These are phyloP conservation scores for Glutinoglossum americanum DNA, from an alignment of 495 filamentous ascomycete species.

Conservation along the genomic window DNA sequence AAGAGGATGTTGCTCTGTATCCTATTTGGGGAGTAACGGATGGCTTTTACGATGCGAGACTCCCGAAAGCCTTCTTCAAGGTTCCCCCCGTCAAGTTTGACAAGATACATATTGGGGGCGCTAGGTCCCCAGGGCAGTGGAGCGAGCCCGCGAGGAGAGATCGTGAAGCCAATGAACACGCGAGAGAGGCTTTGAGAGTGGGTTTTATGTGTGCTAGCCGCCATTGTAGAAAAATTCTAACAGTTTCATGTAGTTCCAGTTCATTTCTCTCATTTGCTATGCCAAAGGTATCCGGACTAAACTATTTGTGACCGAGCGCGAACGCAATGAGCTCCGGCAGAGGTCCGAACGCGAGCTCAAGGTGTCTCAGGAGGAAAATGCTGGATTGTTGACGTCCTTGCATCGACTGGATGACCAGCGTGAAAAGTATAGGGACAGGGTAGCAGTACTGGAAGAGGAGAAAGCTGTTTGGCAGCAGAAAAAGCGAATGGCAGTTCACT, in stretches of 20 bases:
- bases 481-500: background rate
- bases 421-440: background rate
- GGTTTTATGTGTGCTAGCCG: background rate
- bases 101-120: background rate
- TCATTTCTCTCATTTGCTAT: slow-evolving; percentile 1
- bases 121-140: background rate
- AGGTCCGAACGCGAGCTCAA: background rate
- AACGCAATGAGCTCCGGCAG: background rate
- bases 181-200: background rate
- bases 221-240: background rate
- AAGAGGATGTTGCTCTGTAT: background rate
- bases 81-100: background rate
- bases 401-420: background rate
- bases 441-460: background rate
- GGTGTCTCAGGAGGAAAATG: background rate
- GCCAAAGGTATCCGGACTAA: background rate
- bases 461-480: background rate
- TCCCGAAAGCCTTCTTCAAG: slow-evolving; percentile 1
- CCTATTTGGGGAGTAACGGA: background rate
- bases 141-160: background rate
- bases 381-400: background rate
- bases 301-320: background rate
- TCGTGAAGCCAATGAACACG: background rate
- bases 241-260: slow-evolving; percentile 3
- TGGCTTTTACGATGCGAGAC: slow-evolving; percentile 1